Evolutionary conservation across 345 rosid genomes (phyloP).

Genomic region (Dipteronia sinensis): DNA sequence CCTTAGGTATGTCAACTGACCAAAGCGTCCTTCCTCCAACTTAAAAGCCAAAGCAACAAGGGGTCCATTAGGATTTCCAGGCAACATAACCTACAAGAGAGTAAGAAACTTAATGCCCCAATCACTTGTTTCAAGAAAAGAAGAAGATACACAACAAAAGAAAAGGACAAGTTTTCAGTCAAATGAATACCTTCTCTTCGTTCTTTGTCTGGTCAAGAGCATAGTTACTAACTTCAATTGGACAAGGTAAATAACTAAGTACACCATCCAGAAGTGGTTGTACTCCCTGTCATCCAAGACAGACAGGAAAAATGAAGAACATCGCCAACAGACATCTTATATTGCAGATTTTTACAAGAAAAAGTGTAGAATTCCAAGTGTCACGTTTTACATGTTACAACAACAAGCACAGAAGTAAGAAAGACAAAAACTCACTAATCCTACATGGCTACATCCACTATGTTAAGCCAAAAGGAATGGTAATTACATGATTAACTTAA

Average conservation of each 20-base stretch:
- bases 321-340: neutral
- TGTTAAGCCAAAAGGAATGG: neutral
- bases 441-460: neutral
- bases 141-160: neutral
- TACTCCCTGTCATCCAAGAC: conserved; percentile 64
- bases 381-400: neutral
- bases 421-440: neutral
- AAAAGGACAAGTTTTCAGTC: conserved; percentile 10
- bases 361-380: neutral
- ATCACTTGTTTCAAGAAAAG: neutral
- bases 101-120: conserved; percentile 16
- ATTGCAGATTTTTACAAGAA: neutral
- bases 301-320: conserved; percentile 11
- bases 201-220: conserved; percentile 89
- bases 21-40: conserved; percentile 96
- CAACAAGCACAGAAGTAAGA: neutral
- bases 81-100: conserved; percentile 59
- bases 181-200: conserved; percentile 78
- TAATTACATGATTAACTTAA: neutral
- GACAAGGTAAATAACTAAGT: conserved; percentile 82
- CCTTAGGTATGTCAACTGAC: conserved; percentile 94
- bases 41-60: conserved; percentile 98
- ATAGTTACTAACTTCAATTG: conserved; percentile 82
- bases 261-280: conserved; percentile 95
- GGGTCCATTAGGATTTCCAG: conserved; percentile 94